These are phyloP conservation scores for Amanita pseudoporphyria DNA, from an alignment of 768 basidiomycete species.

Conservation along the genomic window DNA sequence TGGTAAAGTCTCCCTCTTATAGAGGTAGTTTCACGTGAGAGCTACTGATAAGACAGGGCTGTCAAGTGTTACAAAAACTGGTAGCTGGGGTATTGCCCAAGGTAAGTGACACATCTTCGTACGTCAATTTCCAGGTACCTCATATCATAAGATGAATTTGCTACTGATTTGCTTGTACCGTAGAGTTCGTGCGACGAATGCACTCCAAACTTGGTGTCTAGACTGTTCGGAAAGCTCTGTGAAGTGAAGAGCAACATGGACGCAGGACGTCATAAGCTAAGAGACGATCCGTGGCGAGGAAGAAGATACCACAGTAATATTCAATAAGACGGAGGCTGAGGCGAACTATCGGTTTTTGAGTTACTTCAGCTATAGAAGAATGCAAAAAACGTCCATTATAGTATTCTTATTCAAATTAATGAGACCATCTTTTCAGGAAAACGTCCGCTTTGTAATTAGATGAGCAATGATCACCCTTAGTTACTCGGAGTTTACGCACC, in stretches of 20 bases:
- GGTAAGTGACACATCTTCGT: no score
- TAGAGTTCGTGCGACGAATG: no score
- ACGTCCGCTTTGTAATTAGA: conserved; percentile 40
- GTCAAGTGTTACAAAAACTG: no score
- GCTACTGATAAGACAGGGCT: no score
- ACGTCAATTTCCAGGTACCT: no score
- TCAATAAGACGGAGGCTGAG: conserved; percentile 45
- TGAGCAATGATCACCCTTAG: conserved; percentile 5
- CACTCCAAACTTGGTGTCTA: conserved; percentile 51
- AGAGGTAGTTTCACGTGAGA: no score
- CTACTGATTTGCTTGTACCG: no score
- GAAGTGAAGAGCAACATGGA: conserved; percentile 60
- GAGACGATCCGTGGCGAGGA: conserved; percentile 48
- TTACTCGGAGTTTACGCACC: conserved; percentile 12
- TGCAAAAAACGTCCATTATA: conserved; percentile 61
- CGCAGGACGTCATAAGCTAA: conserved; percentile 57
- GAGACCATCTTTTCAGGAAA: conserved; percentile 59
- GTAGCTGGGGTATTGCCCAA: no score
- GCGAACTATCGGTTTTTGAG: conserved; percentile 13
- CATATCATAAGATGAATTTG: no score
- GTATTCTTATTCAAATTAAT: conserved; percentile 57
- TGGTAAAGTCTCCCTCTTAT: no score
- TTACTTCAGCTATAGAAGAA: conserved; percentile 7
- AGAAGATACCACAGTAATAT: conserved; percentile 47
- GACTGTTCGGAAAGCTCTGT: conserved; percentile 42